Conservation (phyloP, 805 yeast species). For the Ogataea pignaliae region DNA sequence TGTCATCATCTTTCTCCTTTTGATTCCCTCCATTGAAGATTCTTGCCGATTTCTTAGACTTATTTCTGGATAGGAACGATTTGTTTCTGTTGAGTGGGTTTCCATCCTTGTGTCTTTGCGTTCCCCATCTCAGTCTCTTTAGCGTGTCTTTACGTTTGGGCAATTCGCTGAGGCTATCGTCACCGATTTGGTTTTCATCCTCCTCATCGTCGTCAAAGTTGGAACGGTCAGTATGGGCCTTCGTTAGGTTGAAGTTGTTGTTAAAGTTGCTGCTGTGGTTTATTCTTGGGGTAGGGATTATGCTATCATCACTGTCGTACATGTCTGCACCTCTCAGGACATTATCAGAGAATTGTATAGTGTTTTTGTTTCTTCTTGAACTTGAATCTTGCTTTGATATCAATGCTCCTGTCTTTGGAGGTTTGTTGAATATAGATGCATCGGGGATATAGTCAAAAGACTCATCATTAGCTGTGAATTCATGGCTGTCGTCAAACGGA, state of each 20-base stretch:
- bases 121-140: conserved; percentile 87
- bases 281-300: conserved; percentile 23
- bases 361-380: neutral
- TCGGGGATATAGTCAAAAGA: neutral
- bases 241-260: conserved; percentile 6
- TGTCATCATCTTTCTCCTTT: conserved; percentile 32
- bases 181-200: conserved; percentile 17
- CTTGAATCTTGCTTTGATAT: neutral
- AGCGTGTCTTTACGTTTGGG: conserved; percentile 44
- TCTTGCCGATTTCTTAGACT: conserved; percentile 19
- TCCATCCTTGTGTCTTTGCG: conserved; percentile 73
- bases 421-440: neutral
- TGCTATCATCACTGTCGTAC: conserved; percentile 8
- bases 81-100: conserved; percentile 56
- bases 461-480: conserved; percentile 2
- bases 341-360: conserved; percentile 5
- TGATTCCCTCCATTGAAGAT: conserved; percentile 19
- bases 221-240: conserved; percentile 25
- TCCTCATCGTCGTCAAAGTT: conserved; percentile 9
- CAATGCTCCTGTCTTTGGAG: neutral
- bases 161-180: conserved; percentile 21
- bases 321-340: conserved; percentile 6
- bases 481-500: conserved; percentile 10
- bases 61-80: conserved; percentile 37
- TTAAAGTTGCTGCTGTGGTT: conserved; percentile 8